These are phyloP conservation scores for Aspergillus phoenicis DNA, from an alignment of 2,329 filamentous ascomycete species.

Conservation along the genomic window DNA sequence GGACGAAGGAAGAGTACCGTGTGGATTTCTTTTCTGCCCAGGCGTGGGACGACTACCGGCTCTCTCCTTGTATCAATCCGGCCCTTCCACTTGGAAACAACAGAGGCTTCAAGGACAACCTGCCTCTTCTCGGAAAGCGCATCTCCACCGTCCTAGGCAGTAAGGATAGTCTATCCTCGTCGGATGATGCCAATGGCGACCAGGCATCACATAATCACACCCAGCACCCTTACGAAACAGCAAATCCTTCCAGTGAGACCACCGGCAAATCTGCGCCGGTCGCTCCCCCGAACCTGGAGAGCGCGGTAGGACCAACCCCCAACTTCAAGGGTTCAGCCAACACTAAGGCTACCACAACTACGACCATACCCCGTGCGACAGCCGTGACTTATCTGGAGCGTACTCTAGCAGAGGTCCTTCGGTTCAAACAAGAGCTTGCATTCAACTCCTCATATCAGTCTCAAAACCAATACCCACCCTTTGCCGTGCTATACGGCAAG, in stretches of 20 bases:
- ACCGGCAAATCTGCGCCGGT: background rate
- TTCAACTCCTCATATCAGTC: constrained; percentile 62
- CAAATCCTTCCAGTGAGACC: constrained; percentile 1
- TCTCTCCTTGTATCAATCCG: constrained; percentile 75
- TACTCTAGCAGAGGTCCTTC: constrained; percentile 69
- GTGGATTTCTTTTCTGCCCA: constrained; percentile 82
- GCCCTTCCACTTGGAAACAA: constrained; percentile 58
- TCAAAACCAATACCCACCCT: constrained; percentile 77
- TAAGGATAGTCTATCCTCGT: constrained; percentile 21
- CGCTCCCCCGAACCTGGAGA: constrained; percentile 33
- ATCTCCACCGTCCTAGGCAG: constrained; percentile 37
- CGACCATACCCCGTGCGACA: constrained; percentile 57
- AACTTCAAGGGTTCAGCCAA: constrained; percentile 28
- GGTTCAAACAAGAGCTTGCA: constrained; percentile 74
- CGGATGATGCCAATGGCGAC: constrained; percentile 20
- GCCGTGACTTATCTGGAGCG: constrained; percentile 71
- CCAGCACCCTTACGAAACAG: background rate
- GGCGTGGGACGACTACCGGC: constrained; percentile 75
- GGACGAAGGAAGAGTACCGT: constrained; percentile 76
- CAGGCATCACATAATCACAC: constrained; percentile 9
- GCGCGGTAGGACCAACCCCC: constrained; percentile 29
- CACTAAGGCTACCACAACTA: constrained; percentile 30
- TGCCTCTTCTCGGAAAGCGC: constrained; percentile 44
- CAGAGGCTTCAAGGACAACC: constrained; percentile 34
- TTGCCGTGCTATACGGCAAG: constrained; percentile 84